These are phyloP conservation scores for Lunasporangiospora selenospora DNA, from an alignment of 192 early-diverging fungal species.

Conservation along the genomic window DNA sequence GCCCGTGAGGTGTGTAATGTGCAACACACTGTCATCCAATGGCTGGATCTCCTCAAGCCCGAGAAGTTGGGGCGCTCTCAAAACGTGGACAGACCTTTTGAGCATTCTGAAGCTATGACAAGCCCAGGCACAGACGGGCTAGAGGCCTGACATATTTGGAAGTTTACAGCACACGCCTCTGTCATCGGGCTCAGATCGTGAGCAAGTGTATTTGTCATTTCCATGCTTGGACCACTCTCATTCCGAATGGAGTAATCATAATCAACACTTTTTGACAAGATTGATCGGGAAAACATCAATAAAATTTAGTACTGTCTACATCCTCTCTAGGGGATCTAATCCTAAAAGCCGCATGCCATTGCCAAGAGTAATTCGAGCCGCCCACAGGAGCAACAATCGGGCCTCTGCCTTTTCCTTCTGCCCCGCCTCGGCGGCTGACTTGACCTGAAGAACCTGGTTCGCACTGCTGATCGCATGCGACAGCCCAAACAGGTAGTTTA, in stretches of 20 bases:
- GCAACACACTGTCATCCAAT: too few species aligned
- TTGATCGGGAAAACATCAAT: not conserved
- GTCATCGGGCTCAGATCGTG: not conserved
- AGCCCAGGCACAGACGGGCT: too few species aligned
- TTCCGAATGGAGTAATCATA: not conserved
- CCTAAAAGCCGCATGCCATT: constrained; percentile 83
- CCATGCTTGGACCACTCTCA: not conserved
- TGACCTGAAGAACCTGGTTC: constrained; percentile 71
- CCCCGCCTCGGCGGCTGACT: constrained; percentile 51
- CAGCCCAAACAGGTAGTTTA: constrained; percentile 79
- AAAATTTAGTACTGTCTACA: constrained; percentile 60
- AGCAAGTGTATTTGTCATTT: not conserved
- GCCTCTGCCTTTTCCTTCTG: constrained; percentile 71
- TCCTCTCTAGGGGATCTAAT: constrained; percentile 79
- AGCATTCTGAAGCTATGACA: too few species aligned
- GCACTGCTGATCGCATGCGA: constrained; percentile 75
- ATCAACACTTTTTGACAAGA: not conserved
- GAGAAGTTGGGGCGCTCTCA: too few species aligned
- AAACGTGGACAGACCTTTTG: too few species aligned
- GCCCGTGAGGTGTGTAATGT: too few species aligned
- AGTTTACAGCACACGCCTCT: constrained; percentile 1
- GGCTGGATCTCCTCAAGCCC: too few species aligned
- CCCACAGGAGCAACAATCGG: constrained; percentile 75
- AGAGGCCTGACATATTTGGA: too few species aligned
- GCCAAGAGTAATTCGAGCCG: constrained; percentile 79